phyloP scores from a whole-genome alignment of 768 basidiomycete genomes.

The Lentinula lateritia region DNA sequence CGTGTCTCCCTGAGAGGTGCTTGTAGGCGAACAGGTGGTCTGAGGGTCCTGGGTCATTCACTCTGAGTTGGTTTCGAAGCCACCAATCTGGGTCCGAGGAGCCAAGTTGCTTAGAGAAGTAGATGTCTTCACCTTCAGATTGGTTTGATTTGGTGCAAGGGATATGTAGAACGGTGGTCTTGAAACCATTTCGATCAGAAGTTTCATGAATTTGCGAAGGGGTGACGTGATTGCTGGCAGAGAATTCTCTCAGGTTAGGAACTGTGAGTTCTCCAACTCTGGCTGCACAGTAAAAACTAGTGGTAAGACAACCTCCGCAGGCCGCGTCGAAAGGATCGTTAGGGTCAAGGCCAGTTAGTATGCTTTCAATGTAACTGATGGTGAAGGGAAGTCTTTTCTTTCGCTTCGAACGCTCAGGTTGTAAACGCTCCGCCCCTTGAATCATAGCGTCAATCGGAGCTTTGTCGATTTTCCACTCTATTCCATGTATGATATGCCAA shows the following conservation, averaged over 20 bases:
- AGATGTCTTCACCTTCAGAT: slow-evolving; percentile 23
- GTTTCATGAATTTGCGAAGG: slow-evolving; percentile 12
- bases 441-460: slow-evolving; percentile 21
- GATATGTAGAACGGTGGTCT: slow-evolving; percentile 19
- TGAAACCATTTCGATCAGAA: slow-evolving; percentile 19
- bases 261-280: slow-evolving; percentile 34
- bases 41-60: slow-evolving; percentile 10
- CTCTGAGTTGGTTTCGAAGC: slow-evolving; percentile 25
- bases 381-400: slow-evolving; percentile 26
- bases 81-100: slow-evolving; percentile 20
- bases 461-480: slow-evolving; percentile 22
- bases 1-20: not conserved
- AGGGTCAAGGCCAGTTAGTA: slow-evolving; percentile 17
- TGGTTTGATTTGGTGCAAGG: slow-evolving; percentile 20
- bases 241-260: slow-evolving; percentile 21
- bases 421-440: slow-evolving; percentile 19
- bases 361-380: not conserved
- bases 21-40: slow-evolving; percentile 25
- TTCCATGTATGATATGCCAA: slow-evolving; percentile 29
- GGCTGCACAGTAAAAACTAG: slow-evolving; percentile 27
- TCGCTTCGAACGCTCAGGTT: slow-evolving; percentile 23
- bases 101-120: slow-evolving; percentile 23
- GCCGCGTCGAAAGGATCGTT: slow-evolving; percentile 25
- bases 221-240: slow-evolving; percentile 22
- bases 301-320: slow-evolving; percentile 30